Evolutionary conservation across 106 monocot species (phyloP), one percentile per base, ranked within the genome.

Genomic region (Dendrobium officinale): DNA sequence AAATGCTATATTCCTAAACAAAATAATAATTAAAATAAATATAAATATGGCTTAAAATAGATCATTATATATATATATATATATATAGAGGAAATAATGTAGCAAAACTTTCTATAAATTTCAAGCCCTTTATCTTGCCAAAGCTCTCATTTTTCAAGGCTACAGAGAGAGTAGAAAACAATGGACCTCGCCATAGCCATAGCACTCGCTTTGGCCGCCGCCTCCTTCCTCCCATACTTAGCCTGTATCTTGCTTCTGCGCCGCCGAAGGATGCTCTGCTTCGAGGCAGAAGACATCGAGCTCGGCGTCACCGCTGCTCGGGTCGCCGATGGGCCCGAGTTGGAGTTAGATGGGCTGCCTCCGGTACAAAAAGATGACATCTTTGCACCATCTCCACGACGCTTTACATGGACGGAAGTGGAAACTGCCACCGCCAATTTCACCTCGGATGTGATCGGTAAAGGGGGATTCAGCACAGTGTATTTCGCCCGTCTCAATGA

Each of bases 381-480:
- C 73, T 18, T 37, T 37, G 47, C 48, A 1, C 15, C 0, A 7
- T 17, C 24, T 24, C 75, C 75, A 13, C 44, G 48, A 8, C 19
- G 44, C 1, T 75, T 45, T 43, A 47, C 75, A 22, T 75, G 44
- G 75, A 8, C 2, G 44, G 75, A 75, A 48, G 48, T 75, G 24
- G 75, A 75, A 48, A 22, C 47, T 1, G 19, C 75, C 26, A 75
- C 75, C n/a, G 44, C 22, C 24, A 75, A 75, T 26, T 75, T 75
- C 75, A 77, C 82, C 75, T 67, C 86, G 10, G 82, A 72, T 15
- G 79, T 91, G 41, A 80, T 90, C 11, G 91, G 91, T 0, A 83
- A 84, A 11, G 91, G 91, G 2, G 91, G 91, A 15, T 91, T 84
- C 78, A 88, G 91, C 79, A 84, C 80, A 15, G 91, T 91, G 22